phyloP scores from a whole-genome alignment of 768 basidiomycete genomes.

The Leucocoprinus sp. region DNA sequence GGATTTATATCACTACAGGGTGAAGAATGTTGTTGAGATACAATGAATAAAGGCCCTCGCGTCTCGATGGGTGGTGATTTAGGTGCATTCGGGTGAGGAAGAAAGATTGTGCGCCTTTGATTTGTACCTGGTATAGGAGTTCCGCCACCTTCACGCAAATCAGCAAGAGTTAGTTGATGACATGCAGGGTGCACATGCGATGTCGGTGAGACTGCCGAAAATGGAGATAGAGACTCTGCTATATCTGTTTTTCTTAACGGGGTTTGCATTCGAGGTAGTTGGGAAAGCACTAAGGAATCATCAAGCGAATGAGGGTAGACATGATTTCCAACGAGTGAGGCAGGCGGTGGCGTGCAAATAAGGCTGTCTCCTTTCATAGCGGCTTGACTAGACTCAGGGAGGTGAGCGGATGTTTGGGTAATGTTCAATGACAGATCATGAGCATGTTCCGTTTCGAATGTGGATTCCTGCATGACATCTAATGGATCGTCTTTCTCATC shows the following conservation, averaged over 20 bases:
- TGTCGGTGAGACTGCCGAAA: constrained; percentile 2
- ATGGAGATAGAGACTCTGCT: not conserved
- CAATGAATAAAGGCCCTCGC: constrained; percentile 53
- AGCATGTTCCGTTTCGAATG: constrained; percentile 1
- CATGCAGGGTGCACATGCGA: constrained; percentile 11
- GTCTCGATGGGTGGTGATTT: constrained; percentile 28
- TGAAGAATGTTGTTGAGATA: not conserved
- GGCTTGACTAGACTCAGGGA: constrained; percentile 19
- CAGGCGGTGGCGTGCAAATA: constrained; percentile 21
- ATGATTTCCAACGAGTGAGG: not conserved
- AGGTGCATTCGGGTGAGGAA: constrained; percentile 40
- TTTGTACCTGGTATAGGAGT: constrained; percentile 21
- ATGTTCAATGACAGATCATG: constrained; percentile 9
- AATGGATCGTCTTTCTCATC: constrained; percentile 35
- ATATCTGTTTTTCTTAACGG: not conserved
- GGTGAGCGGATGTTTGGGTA: constrained; percentile 14
- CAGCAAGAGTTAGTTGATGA: constrained; percentile 20
- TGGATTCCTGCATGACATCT: constrained; percentile 14
- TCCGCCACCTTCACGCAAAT: constrained; percentile 22
- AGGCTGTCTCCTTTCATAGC: constrained; percentile 11
- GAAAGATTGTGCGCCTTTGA: constrained; percentile 32
- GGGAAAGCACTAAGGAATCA: constrained; percentile 12
- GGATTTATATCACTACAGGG: constrained; percentile 5
- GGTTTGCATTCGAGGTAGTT: constrained; percentile 11
- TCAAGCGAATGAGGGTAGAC: not conserved